A percentile compares a stretch with the other conserved stretches of the same genome.
Evolutionary conservation across 345 rosid genomes (phyloP).

Genomic region (Diplotaxis tenuifolia): DNA sequence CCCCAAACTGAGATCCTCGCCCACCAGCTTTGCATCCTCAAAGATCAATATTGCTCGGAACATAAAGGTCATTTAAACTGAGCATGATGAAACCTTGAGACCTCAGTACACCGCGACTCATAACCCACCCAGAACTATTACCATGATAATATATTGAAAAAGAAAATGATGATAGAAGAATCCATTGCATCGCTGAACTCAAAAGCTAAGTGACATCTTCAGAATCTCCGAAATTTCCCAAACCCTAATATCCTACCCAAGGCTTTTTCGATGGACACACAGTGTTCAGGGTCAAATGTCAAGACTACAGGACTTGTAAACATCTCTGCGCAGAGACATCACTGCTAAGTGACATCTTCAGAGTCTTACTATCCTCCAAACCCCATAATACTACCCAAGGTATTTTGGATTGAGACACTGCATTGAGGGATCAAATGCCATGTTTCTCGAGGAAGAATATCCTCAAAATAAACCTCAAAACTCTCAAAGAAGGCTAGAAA

Average conservation of each 20-base stretch:
- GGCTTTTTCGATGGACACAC: neutral
- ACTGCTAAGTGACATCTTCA: neutral
- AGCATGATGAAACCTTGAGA: neutral
- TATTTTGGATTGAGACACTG: neutral
- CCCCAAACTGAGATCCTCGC: constrained; percentile 48
- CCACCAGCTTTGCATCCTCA: constrained; percentile 49
- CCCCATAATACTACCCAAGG: constrained; percentile 3
- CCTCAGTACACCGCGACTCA: neutral
- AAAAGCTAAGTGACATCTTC: neutral
- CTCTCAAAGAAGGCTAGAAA: constrained; percentile 41
- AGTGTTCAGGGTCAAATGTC: neutral
- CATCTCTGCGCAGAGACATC: neutral
- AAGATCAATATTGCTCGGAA: constrained; percentile 16
- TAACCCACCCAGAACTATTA: neutral
- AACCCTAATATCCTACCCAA: constrained; percentile 2
- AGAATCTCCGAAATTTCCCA: neutral
- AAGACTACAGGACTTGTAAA: constrained; percentile 50
- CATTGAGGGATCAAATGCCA: neutral
- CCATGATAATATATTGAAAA: neutral
- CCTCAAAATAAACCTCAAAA: neutral
- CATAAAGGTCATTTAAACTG: neutral
- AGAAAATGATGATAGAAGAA: neutral
- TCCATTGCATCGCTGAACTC: neutral
- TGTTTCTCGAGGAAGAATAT: neutral
- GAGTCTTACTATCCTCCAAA: neutral